Conservation (phyloP, 2,329 filamentous ascomycete genomes). For the Conoideocrella luteorostrata region DNA sequence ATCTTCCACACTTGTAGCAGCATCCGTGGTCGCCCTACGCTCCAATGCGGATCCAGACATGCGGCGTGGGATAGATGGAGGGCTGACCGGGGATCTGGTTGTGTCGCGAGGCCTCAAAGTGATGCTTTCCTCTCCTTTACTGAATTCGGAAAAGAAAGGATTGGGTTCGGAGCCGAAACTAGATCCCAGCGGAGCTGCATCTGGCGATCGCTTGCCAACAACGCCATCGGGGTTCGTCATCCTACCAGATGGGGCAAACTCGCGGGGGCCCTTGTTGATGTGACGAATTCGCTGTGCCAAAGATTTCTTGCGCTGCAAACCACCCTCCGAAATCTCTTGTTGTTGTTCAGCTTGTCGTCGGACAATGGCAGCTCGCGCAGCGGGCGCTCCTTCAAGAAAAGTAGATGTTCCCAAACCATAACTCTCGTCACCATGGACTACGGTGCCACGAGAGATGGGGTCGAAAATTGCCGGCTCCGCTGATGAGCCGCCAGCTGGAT, state of each 20-base stretch:
- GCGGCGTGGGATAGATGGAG: slow-evolving; percentile 40
- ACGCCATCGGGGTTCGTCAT: slow-evolving; percentile 49
- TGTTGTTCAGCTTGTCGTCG: slow-evolving; percentile 64
- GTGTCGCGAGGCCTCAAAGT: slow-evolving; percentile 35
- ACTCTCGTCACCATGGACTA: slow-evolving; percentile 77
- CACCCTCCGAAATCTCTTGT: slow-evolving; percentile 49
- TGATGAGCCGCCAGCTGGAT: slow-evolving; percentile 17
- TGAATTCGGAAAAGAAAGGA: slow-evolving; percentile 80
- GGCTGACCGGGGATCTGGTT: slow-evolving; percentile 47
- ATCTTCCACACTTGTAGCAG: slow-evolving; percentile 30
- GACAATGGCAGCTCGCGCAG: slow-evolving; percentile 71
- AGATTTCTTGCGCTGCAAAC: slow-evolving; percentile 86
- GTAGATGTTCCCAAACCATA: slow-evolving; percentile 88
- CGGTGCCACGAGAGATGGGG: slow-evolving; percentile 58
- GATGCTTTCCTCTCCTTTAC: slow-evolving; percentile 46
- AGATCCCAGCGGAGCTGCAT: slow-evolving; percentile 26
- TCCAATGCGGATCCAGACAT: slow-evolving; percentile 45
- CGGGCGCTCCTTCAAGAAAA: slow-evolving; percentile 89
- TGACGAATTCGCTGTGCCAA: slow-evolving; percentile 85
- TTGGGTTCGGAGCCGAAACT: slow-evolving; percentile 43
- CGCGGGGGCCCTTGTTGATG: slow-evolving; percentile 65
- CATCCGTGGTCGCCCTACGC: slow-evolving; percentile 58
- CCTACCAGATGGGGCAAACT: slow-evolving; percentile 52
- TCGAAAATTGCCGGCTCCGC: slow-evolving; percentile 55
- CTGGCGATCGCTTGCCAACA: slow-evolving; percentile 36